Evolutionary conservation across 2,329 filamentous ascomycete species (phyloP), one percentile per base, ranked within the genome.

Genomic region (Ceratocystis destructans): DNA sequence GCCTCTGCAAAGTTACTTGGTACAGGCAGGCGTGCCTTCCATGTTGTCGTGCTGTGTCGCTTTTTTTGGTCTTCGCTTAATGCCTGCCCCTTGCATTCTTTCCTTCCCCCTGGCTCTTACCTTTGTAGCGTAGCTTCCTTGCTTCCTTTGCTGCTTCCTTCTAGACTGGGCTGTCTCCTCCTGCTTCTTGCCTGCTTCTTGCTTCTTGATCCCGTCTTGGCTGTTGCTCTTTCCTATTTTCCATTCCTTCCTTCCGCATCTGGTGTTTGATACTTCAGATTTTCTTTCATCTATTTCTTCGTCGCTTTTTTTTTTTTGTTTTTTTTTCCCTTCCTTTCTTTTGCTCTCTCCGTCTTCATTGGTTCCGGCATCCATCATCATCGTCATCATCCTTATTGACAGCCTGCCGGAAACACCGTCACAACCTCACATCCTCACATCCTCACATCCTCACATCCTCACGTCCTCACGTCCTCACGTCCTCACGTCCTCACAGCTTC

Each of bases 161-260:
- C 37, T 41, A 41, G 10, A 41, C 37, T 41, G 37, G 48, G 10
- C 48, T 25, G 17, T 41, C 48, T 50, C 7, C 48, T 50, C 48
- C 48, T n/a, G 6, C 46, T 33, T 33, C 57, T 8, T 22, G 46
- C n/a, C 33, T 22, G 46, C 28, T 33, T 44, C 46, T 45, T 37
- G 41, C 50, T 37, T 44, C 57, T 62, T 61, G 37, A 28, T 37
- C 25, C 59, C 31, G 53, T 61, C 28, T 45, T 22, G 46, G 44
- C 44, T 44, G 48, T 45, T 37, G 41, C 50, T 37, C 57, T 62
- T 62, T 53, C 33, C 57, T 28, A 22, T 67, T 63, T 20, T 46
- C 64, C 20, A 31, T 67, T 66, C n/a, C 57, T 57, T 66, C 31
- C 17, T 53, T 44, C 37, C 57, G 22, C 37, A 12, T 37, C n/a